Percentiles rank a stretch among this genome's conserved stretches.
phyloP scores from a whole-genome alignment of 177 flowering plant species.

The Vitis hybrid region DNA sequence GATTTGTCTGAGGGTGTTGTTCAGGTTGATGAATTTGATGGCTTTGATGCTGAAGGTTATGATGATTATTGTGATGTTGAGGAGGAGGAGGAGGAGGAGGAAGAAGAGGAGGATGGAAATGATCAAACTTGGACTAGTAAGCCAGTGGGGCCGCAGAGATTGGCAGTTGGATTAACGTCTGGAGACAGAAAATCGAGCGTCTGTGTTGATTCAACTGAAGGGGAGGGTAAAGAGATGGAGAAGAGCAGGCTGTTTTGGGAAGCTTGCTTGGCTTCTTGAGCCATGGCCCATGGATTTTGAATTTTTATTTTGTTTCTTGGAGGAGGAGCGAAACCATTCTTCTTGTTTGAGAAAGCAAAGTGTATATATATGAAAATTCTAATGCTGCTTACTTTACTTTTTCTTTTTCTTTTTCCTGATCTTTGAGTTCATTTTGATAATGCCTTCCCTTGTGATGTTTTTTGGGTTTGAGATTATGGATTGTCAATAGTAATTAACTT shows the following conservation, averaged over 20 bases:
- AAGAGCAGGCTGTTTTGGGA: slow-evolving; percentile 64
- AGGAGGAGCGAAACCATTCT: not conserved
- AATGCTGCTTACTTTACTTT: no score
- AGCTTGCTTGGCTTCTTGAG: slow-evolving; percentile 54
- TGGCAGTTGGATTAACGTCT: not conserved
- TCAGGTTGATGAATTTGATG: not conserved
- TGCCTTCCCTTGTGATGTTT: no score
- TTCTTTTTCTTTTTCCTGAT: no score
- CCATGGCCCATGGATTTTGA: not conserved
- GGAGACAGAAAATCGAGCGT: slow-evolving; percentile 10
- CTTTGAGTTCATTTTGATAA: no score
- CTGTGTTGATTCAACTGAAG: slow-evolving; percentile 14
- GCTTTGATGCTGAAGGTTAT: not conserved
- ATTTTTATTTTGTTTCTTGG: not conserved
- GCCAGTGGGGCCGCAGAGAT: not conserved
- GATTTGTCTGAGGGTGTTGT: slow-evolving; percentile 4
- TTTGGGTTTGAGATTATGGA: no score
- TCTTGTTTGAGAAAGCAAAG: not conserved
- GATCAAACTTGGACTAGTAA: slow-evolving; percentile 5
- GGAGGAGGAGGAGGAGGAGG: slow-evolving; percentile 25
- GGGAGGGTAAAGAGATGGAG: slow-evolving; percentile 31
- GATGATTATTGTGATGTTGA: slow-evolving; percentile 6
- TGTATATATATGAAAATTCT: no score
- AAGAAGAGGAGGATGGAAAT: slow-evolving; percentile 22
- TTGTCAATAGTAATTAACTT: no score